Evolutionary conservation across 1,139 yeast genomes (phyloP).

Genomic region (Debaryomyces psychrophilus): DNA sequence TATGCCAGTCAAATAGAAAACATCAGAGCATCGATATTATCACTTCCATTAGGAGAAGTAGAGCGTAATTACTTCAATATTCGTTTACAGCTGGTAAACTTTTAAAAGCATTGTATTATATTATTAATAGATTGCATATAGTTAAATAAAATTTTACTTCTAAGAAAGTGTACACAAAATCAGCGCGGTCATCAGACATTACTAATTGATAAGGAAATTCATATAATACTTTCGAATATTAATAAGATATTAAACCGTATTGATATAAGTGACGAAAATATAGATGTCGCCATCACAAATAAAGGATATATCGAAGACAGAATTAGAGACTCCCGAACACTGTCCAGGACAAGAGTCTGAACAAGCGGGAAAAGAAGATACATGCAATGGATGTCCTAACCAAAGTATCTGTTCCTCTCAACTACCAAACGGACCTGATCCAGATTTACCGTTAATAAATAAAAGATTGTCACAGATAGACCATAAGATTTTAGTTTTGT

Average conservation of each 20-base stretch:
- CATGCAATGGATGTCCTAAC: conserved; percentile 94
- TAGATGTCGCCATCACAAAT: conserved; percentile 29
- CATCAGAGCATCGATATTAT: conserved; percentile 29
- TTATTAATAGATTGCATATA: conserved; percentile 9
- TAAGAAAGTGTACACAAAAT: conserved; percentile 1
- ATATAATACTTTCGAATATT: not conserved
- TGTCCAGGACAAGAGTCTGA: conserved; percentile 99
- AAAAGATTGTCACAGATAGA: conserved; percentile 66
- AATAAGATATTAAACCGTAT: not conserved
- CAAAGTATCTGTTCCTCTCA: conserved; percentile 82
- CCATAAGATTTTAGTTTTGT: conserved; percentile 82
- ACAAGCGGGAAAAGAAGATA: conserved; percentile 89
- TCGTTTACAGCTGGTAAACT: conserved; percentile 14
- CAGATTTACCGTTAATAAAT: conserved; percentile 82
- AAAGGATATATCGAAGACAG: conserved; percentile 21
- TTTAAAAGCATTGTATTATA: conserved; percentile 2
- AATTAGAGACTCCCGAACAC: conserved; percentile 73
- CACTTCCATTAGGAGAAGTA: conserved; percentile 51
- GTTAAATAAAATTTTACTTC: not conserved
- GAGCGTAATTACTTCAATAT: conserved; percentile 43
- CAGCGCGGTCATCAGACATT: not conserved
- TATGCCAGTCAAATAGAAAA: conserved; percentile 18
- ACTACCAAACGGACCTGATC: conserved; percentile 93
- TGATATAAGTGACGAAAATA: not conserved
- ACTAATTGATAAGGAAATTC: not conserved